Base-by-base conservation (phyloP, 2,329 filamentous ascomycete genomes). In the Reticulascus tulasneorum region DNA sequence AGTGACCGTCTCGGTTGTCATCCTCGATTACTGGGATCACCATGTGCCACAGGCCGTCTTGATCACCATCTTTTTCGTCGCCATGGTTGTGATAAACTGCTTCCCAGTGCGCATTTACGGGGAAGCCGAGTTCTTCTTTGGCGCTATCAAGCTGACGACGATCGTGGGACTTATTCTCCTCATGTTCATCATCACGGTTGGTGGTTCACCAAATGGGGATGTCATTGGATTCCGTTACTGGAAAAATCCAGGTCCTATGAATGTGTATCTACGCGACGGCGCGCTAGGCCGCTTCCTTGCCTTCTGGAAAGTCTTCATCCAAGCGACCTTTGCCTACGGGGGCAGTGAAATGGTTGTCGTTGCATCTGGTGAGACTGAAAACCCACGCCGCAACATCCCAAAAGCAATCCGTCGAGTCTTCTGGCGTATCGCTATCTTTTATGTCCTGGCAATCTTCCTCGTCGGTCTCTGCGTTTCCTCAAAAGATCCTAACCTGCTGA, bases 381-480 rank as follows among this genome's bases (percentile, higher is more conserved):
- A 73, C 50, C 72, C 72, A 10, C 56, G 60, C 24, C 63, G 63
- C 41, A 57, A 68, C 15, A 66, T 76, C 25, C 73, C 72, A 19
- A 56, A 56, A 33, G 73, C 71, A 6, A 67, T 66, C 23, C 73
- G 72, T 54, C 71, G 74, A 45, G 70, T 74, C 23, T 73, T 76
- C 52, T 74, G 70, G 67, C 67, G 72, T 38, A 73, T 76, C 39
- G 49, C 57, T 38, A 55, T 73, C 45, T 74, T 76, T 55, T 75
- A 75, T 53, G 56, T 75, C 25, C 56, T 73, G 37, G 66, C 67
- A 45, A 58, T 76, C 11, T 69, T 73, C 49, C 60, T 73, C 37
- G 56, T 77, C 23, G 69, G 71, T 13, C 55, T 77, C n/a, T 63
- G 75, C 40, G 53, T 76, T 9, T 60, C 56, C 5, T 64, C 60